Conservation (phyloP, 441 rosid species). For the Populus hybrid region DNA sequence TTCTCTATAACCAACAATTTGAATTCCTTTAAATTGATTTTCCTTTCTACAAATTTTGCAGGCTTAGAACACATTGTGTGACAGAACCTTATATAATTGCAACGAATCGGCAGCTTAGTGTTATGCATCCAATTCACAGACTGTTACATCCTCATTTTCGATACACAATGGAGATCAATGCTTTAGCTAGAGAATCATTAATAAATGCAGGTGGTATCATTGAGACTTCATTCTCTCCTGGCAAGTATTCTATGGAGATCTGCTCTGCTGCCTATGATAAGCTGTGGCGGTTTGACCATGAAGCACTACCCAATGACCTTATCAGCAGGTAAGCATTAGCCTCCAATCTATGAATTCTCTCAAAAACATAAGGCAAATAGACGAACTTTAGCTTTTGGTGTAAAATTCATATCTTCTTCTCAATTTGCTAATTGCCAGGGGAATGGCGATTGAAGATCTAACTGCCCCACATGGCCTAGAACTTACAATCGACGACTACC, state of each 20-base stretch:
- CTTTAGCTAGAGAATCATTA: conserved; percentile 52
- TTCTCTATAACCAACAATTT: background rate
- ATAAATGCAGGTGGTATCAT: conserved; percentile 61
- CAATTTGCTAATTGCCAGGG: conserved; percentile 26
- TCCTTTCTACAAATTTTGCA: conserved; percentile 7
- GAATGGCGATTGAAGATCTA: conserved; percentile 57
- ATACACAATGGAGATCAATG: conserved; percentile 80
- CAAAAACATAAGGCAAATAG: background rate
- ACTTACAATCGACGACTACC: conserved; percentile 59
- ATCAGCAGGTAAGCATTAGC: conserved; percentile 39
- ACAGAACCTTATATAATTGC: conserved; percentile 75
- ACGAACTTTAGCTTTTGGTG: background rate
- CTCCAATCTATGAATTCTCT: background rate
- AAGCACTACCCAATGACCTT: conserved; percentile 56
- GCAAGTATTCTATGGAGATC: conserved; percentile 46
- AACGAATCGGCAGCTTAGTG: conserved; percentile 60
- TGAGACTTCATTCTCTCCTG: conserved; percentile 49
- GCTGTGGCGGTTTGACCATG: conserved; percentile 62
- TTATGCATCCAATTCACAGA: conserved; percentile 64
- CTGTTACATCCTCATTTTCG: conserved; percentile 69
- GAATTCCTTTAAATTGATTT: background rate
- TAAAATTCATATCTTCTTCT: background rate
- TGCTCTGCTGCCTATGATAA: conserved; percentile 53
- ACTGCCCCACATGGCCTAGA: conserved; percentile 45
- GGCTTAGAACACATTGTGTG: conserved; percentile 70